Base-by-base conservation (phyloP, 129 eudicot genomes). In the Saussurea involucrata region DNA sequence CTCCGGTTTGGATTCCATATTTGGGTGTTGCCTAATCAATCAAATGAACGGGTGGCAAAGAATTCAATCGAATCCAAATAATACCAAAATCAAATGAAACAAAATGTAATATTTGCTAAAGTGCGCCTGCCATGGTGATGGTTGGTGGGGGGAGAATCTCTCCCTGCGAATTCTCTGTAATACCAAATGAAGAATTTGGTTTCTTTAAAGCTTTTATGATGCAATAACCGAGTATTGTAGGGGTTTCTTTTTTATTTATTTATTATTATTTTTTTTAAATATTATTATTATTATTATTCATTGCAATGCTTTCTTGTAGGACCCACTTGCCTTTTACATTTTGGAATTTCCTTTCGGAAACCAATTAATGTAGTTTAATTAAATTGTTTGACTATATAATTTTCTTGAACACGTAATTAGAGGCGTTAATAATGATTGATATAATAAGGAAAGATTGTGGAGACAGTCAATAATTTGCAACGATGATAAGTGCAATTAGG, bases 51-150 rank as follows among this genome's bases (percentile, higher is more conserved):
- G 61, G 61, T 53, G 61, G 61, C 61, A 53, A 6, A 53, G 13
- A n/a, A 53, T 4, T 53, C 22, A 17, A 53, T 53, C 22, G 61
- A 53, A 53, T 53, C 22, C 60, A 49, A n/a, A 25, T 20, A 49
- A 49, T 5, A 18, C 24, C 2, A 58, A 22, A 7, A 60, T 20
- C 21, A 58, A 60, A 22, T 21, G 65, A 6, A 76, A 76, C 24
- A 63, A 63, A 75, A 75, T 37, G n/a, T 29, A 13, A 29, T 17
- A 66, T 76, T 46, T 76, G 80, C 80, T 66, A 76, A 76, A 76
- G 73, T 76, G 80, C 72, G 73, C 80, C 80, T 76, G 73, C 9
- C 66, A 66, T 76, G 80, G 80, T 67, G 73, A 67, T 76, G 80
- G 80, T 76, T 76, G 80, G 80, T 76, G 80, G 55, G 64, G 4